These are phyloP conservation scores for Sphagnum contortum DNA, from an alignment of 225 moss, liverwort and hornwort species.

Conservation along the genomic window DNA sequence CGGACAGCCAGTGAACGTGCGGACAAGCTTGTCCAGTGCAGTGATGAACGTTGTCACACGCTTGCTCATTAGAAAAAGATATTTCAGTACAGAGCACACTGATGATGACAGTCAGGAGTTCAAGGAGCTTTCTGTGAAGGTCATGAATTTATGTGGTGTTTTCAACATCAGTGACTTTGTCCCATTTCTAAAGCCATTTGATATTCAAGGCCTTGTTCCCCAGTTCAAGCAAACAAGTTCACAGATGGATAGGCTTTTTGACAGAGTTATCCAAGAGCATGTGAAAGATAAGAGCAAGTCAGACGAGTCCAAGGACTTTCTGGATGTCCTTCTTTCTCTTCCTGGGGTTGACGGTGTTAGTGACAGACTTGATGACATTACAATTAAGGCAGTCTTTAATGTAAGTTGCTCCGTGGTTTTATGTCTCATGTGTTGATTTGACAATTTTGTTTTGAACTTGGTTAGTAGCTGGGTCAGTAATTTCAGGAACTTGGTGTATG, in stretches of 20 bases:
- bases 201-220: conserved; percentile 24
- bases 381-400: conserved; percentile 7
- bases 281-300: neutral
- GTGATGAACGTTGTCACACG: conserved; percentile 17
- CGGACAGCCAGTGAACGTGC: conserved; percentile 10
- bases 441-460: neutral
- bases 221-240: conserved; percentile 1
- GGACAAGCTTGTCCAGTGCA: neutral
- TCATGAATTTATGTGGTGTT: conserved; percentile 15
- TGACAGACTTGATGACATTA: conserved; percentile 2
- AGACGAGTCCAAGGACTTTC: conserved; percentile 3
- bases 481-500: neutral
- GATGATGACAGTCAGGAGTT: conserved; percentile 11
- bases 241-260: conserved; percentile 6
- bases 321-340: conserved; percentile 9
- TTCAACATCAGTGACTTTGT: conserved; percentile 45
- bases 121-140: conserved; percentile 2
- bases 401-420: neutral
- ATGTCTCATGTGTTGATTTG: neutral
- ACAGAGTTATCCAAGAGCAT: conserved; percentile 21
- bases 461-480: neutral
- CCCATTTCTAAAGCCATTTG: conserved; percentile 31
- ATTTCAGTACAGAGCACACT: conserved; percentile 5
- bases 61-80: conserved; percentile 3
- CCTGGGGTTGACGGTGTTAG: conserved; percentile 4